Conservation (phyloP, 108 stramenopile species). For the Skeletonema menzelii region DNA sequence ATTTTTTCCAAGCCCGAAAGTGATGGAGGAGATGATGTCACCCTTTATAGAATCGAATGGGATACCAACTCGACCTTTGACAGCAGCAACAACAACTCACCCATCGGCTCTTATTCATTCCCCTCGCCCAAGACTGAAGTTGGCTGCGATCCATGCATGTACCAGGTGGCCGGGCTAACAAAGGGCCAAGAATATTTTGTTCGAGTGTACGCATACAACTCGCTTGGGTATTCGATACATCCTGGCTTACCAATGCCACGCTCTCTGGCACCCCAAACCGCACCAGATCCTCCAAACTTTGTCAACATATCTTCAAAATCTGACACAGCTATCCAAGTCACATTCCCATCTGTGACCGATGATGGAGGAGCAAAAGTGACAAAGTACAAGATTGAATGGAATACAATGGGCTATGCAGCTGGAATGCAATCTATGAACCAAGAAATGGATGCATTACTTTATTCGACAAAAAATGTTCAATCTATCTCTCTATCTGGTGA, state of each 20-base stretch:
- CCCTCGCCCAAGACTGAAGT: conserved; percentile 34
- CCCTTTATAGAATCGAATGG: conserved; percentile 85
- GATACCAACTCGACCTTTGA: conserved; percentile 64
- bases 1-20: conserved; percentile 43
- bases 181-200: conserved; percentile 56
- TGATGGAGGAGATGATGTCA: conserved; percentile 68
- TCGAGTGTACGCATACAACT: conserved; percentile 62
- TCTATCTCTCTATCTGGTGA: conserved; percentile 41
- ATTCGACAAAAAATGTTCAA: conserved; percentile 48
- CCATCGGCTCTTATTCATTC: conserved; percentile 58
- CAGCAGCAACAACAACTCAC: conserved; percentile 55
- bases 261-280: conserved; percentile 40
- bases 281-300: conserved; percentile 50
- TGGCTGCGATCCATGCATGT: conserved; percentile 45
- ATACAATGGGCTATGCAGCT: conserved; percentile 42
- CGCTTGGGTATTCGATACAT: conserved; percentile 40
- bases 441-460: conserved; percentile 12
- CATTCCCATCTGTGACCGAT: conserved; percentile 48
- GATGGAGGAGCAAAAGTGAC: conserved; percentile 61
- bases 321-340: conserved; percentile 47
- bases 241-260: conserved; percentile 21
- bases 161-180: conserved; percentile 42
- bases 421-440: conserved; percentile 23
- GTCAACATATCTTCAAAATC: conserved; percentile 39
- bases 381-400: conserved; percentile 61